These are phyloP conservation scores for Dryas integrifolia DNA, from an alignment of 331 rosid species.

Conservation along the genomic window DNA sequence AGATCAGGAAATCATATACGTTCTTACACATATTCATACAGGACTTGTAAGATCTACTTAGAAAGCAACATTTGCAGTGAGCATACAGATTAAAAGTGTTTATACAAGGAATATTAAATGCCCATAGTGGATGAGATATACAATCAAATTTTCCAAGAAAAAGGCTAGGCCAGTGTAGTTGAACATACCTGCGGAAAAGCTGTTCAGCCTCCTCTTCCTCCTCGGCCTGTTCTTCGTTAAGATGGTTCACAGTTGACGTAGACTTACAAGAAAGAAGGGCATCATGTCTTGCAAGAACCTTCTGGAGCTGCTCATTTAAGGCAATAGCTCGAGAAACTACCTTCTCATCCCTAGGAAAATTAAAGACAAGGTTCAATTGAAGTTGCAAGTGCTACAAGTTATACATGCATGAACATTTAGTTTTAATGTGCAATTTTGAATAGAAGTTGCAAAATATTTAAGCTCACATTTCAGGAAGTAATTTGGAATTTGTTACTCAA, in stretches of 20 bases:
- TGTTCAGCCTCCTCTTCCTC: slow-evolving; percentile 95
- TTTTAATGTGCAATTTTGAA: no score
- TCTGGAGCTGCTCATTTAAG: slow-evolving; percentile 79
- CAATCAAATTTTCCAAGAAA: not conserved
- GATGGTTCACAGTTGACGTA: slow-evolving; percentile 39
- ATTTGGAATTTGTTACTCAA: not conserved
- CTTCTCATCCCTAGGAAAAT: slow-evolving; percentile 53
- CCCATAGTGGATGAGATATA: not conserved
- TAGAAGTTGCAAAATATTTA: not conserved
- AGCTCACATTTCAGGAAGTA: not conserved
- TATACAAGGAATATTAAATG: not conserved
- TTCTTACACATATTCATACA: not conserved
- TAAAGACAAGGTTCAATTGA: slow-evolving; percentile 18
- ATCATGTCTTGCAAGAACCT: slow-evolving; percentile 75
- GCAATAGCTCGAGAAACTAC: slow-evolving; percentile 75
- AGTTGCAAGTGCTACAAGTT: slow-evolving; percentile 9
- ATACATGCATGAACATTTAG: not conserved
- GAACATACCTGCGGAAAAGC: slow-evolving; percentile 73
- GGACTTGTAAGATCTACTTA: not conserved
- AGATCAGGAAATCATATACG: not conserved
- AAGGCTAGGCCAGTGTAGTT: not conserved
- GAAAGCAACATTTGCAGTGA: not conserved
- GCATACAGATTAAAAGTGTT: not conserved
- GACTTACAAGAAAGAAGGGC: slow-evolving; percentile 51
- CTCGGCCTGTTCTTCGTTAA: slow-evolving; percentile 50